Evolutionary conservation across 768 basidiomycete species (phyloP).

Genomic region (Hysterangium stoloniferum): DNA sequence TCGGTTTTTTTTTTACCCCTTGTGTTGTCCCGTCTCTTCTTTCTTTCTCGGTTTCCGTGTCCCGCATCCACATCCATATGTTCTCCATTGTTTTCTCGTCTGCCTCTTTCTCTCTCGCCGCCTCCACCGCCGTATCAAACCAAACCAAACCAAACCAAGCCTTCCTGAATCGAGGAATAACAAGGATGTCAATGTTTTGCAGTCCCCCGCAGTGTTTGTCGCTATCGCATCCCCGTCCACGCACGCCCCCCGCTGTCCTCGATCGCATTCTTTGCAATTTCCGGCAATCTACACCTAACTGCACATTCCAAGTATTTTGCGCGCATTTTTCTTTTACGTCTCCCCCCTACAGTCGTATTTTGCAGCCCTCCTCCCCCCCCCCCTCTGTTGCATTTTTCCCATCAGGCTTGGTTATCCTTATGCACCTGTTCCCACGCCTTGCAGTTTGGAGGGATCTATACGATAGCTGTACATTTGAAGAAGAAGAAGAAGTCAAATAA

Average conservation of each 20-base stretch:
- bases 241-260: no score
- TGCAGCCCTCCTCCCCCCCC: not conserved
- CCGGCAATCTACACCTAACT: no score
- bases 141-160: no score
- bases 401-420: slow-evolving; percentile 13
- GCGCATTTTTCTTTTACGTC: no score
- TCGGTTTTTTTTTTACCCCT: slow-evolving; percentile 11
- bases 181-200: no score
- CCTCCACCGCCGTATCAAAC: no score
- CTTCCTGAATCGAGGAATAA: no score
- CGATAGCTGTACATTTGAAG: slow-evolving; percentile 1
- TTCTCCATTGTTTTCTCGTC: slow-evolving; percentile 1
- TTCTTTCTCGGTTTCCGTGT: not conserved
- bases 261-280: no score
- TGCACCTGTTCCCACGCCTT: slow-evolving; percentile 6
- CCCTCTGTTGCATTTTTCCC: not conserved
- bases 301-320: no score
- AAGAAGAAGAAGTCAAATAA: slow-evolving; percentile 4
- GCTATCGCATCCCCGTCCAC: no score
- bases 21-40: not conserved
- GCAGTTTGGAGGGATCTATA: slow-evolving; percentile 6
- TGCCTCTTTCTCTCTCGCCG: not conserved
- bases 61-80: not conserved
- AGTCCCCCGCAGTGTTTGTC: no score
- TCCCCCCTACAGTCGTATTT: no score